Evolutionary conservation across 1,284 basidiomycete genomes (phyloP).

Genomic region (Boletus mariae): DNA sequence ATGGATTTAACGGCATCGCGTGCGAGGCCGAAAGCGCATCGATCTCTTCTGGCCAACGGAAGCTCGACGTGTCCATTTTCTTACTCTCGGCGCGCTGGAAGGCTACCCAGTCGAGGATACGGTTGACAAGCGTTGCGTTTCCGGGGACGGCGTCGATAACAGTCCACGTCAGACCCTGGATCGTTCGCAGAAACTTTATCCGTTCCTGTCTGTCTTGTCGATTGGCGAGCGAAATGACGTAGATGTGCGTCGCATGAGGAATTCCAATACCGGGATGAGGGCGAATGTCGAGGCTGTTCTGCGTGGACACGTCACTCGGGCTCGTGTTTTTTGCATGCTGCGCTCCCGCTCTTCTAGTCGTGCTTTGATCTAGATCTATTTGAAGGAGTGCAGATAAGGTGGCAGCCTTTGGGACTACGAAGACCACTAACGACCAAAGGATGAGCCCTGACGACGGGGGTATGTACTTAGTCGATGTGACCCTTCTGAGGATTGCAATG

Average conservation of each 20-base stretch:
- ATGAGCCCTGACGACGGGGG: slow-evolving; percentile 25
- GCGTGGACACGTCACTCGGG: slow-evolving; percentile 25
- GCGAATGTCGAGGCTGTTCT: slow-evolving; percentile 26
- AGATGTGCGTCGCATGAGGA: slow-evolving; percentile 35
- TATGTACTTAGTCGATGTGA: slow-evolving; percentile 23
- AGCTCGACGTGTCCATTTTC: neutral
- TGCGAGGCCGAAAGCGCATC: slow-evolving; percentile 31
- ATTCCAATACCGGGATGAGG: slow-evolving; percentile 17
- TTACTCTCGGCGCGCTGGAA: slow-evolving; percentile 29
- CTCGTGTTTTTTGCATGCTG: slow-evolving; percentile 8
- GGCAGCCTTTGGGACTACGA: slow-evolving; percentile 13
- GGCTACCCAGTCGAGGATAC: slow-evolving; percentile 43
- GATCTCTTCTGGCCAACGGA: slow-evolving; percentile 8
- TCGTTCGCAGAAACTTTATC: slow-evolving; percentile 18
- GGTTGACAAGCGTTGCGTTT: slow-evolving; percentile 36
- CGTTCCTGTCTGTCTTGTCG: slow-evolving; percentile 25
- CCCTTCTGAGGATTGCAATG: slow-evolving; percentile 7
- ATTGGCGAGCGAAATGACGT: slow-evolving; percentile 47
- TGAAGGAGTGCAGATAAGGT: slow-evolving; percentile 14
- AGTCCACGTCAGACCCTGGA: slow-evolving; percentile 44
- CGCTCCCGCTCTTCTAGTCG: neutral
- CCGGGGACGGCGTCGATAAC: slow-evolving; percentile 48
- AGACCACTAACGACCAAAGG: slow-evolving; percentile 21
- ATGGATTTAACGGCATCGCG: slow-evolving; percentile 26
- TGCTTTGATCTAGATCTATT: slow-evolving; percentile 9